phyloP scores from a whole-genome alignment of 2,329 filamentous ascomycete genomes.

The Triangularia setosa region DNA sequence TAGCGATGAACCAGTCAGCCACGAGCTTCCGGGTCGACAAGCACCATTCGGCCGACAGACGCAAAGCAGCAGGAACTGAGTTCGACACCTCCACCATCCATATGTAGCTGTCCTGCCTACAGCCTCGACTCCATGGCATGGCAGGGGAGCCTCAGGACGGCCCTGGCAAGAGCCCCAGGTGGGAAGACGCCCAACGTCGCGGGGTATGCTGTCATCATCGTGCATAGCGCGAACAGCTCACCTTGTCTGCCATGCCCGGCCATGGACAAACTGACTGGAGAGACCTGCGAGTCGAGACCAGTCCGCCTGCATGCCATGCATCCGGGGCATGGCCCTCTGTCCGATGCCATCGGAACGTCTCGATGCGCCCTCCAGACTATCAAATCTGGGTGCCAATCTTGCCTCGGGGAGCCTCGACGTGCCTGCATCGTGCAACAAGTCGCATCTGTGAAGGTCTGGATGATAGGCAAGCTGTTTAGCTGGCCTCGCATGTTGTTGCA shows the following conservation, averaged over 20 bases:
- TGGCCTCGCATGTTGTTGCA: slow-evolving; percentile 7
- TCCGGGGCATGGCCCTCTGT: slow-evolving; percentile 8
- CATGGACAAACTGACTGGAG: no score
- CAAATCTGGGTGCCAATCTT: slow-evolving; percentile 19
- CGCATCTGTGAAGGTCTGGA: slow-evolving; percentile 7
- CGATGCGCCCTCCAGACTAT: slow-evolving; percentile 19
- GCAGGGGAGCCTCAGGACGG: neutral
- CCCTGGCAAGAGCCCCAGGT: slow-evolving; percentile 10
- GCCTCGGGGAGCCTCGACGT: slow-evolving; percentile 18
- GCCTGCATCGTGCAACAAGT: slow-evolving; percentile 22
- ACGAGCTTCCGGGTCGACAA: slow-evolving; percentile 5
- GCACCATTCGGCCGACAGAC: slow-evolving; percentile 16
- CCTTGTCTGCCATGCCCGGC: neutral
- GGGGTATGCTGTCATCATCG: neutral
- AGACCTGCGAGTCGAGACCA: neutral
- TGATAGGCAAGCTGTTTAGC: slow-evolving; percentile 19
- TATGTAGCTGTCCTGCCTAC: neutral
- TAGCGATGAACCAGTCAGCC: slow-evolving; percentile 10
- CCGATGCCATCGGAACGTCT: slow-evolving; percentile 19
- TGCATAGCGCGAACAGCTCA: neutral
- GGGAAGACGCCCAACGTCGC: neutral
- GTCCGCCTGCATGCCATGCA: slow-evolving; percentile 11
- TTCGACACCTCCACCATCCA: neutral
- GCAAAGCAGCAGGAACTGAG: slow-evolving; percentile 9
- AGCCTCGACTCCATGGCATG: neutral